Base-by-base conservation (phyloP, 306 rosid genomes). In the Acmispon strigosus region DNA sequence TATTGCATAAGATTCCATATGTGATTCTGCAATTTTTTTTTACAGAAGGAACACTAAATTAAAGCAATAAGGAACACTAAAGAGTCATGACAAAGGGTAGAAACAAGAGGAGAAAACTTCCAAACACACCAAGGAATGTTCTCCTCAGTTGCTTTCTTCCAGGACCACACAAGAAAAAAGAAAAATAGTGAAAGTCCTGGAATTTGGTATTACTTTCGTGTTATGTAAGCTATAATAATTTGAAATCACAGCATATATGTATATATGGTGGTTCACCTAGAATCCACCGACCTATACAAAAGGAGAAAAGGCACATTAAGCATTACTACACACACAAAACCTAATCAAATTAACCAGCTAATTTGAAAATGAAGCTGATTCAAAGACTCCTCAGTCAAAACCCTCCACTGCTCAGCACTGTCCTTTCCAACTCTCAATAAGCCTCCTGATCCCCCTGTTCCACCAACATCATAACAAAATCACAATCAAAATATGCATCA, bases 381-480 rank as follows among this genome's bases (percentile, higher is more conserved):
- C 3, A 18, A 7, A 41, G 4, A 37, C 6, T 20, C 10, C 66
- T 9, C 37, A 59, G 1, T 0, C 2, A 27, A 27, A 27, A 2
- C 32, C 32, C 32, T 27, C 32, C 32, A 27, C 32, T 2, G 4
- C 32, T 1, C n/a, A n/a, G n/a, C n/a, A n/a, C n/a, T n/a, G n/a
- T n/a, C n/a, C n/a, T n/a, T n/a, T n/a, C n/a, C n/a, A 2, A 27
- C 4, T 2, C 1, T 27, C 66, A 85, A 61, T 76, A 79, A 8
- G 80, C 86, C 54, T 88, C 90, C 13, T 74, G 88, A 49, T 78
- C 84, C 19, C 22, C 88, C 88, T 83, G 69, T 66, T 41, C n/a
- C 10, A 11, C 0, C 54, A 29, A 0, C 1, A 7, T 15, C 29
- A 52, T 19, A 17, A n/a, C 29, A 59, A 15, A 72, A 49, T 10